phyloP scores from a whole-genome alignment of 768 basidiomycete species.

The Amanita muscaria region DNA sequence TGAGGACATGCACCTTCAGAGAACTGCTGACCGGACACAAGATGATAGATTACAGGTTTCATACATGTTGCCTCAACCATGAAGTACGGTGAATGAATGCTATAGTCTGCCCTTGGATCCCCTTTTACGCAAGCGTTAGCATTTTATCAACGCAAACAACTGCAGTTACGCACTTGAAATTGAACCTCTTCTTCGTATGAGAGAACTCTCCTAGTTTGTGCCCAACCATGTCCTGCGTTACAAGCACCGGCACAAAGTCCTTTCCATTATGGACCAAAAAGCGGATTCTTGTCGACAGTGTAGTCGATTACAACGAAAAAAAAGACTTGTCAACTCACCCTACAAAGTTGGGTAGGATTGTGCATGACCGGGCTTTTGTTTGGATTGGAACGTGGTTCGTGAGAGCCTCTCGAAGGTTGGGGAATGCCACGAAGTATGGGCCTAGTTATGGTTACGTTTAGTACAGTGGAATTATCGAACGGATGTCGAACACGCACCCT shows the following conservation, averaged over 20 bases:
- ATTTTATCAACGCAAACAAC: too few species aligned
- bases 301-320: not conserved
- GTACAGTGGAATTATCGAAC: too few species aligned
- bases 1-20: too few species aligned
- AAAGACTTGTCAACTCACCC: conserved; percentile 50
- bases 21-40: too few species aligned
- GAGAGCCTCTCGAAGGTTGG: conserved; percentile 74
- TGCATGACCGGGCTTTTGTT: conserved; percentile 84
- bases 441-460: too few species aligned
- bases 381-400: conserved; percentile 77
- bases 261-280: conserved; percentile 96
- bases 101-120: too few species aligned
- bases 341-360: conserved; percentile 92
- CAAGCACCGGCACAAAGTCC: conserved; percentile 73
- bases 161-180: conserved; percentile 51
- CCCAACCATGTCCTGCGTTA: conserved; percentile 98
- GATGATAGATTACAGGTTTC: too few species aligned
- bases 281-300: conserved; percentile 43
- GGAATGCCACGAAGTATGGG: conserved; percentile 91
- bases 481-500: conserved; percentile 51
- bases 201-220: conserved; percentile 97
- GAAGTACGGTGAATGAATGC: too few species aligned
- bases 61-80: too few species aligned
- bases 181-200: conserved; percentile 80
- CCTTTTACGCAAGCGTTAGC: too few species aligned